Conservation (phyloP, 352 stramenopile species). For the Globisporangium viniferum region DNA sequence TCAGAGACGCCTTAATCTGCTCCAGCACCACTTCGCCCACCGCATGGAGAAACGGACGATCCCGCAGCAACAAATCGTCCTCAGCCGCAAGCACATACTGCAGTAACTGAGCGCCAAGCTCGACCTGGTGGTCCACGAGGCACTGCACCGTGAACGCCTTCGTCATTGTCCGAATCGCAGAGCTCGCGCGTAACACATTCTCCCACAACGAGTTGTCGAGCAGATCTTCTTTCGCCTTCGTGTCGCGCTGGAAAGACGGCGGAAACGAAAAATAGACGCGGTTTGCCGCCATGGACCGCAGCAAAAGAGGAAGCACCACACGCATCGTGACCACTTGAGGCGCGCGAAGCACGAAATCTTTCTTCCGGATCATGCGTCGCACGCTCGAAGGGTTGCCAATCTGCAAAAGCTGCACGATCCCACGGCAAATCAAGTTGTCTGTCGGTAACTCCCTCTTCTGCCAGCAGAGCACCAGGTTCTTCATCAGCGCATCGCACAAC, state of each 20-base stretch:
- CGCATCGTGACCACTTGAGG: slow-evolving; percentile 81
- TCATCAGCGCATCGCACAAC: slow-evolving; percentile 72
- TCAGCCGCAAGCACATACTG: slow-evolving; percentile 57
- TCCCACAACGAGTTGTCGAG: slow-evolving; percentile 55
- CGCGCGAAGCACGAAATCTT: slow-evolving; percentile 75
- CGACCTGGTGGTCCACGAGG: slow-evolving; percentile 56
- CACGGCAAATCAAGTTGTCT: slow-evolving; percentile 72
- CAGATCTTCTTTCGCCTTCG: slow-evolving; percentile 45
- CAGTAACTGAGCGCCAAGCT: slow-evolving; percentile 49
- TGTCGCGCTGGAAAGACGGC: slow-evolving; percentile 29
- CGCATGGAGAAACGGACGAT: slow-evolving; percentile 75
- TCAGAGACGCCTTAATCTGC: slow-evolving; percentile 35
- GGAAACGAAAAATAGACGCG: slow-evolving; percentile 46
- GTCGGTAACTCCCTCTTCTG: slow-evolving; percentile 72
- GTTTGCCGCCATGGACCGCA: slow-evolving; percentile 57
- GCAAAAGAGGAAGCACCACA: slow-evolving; percentile 65
- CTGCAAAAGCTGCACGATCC: slow-evolving; percentile 82
- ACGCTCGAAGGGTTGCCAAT: slow-evolving; percentile 77
- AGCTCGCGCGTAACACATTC: slow-evolving; percentile 66
- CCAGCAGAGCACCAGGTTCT: slow-evolving; percentile 57
- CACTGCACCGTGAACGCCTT: slow-evolving; percentile 73
- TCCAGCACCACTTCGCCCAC: slow-evolving; percentile 58
- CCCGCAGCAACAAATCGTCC: slow-evolving; percentile 59
- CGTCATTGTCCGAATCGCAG: slow-evolving; percentile 60
- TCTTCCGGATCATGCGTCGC: slow-evolving; percentile 81